Base-by-base conservation (phyloP, 2,329 filamentous ascomycete species). In the Fonsecaea monophora region DNA sequence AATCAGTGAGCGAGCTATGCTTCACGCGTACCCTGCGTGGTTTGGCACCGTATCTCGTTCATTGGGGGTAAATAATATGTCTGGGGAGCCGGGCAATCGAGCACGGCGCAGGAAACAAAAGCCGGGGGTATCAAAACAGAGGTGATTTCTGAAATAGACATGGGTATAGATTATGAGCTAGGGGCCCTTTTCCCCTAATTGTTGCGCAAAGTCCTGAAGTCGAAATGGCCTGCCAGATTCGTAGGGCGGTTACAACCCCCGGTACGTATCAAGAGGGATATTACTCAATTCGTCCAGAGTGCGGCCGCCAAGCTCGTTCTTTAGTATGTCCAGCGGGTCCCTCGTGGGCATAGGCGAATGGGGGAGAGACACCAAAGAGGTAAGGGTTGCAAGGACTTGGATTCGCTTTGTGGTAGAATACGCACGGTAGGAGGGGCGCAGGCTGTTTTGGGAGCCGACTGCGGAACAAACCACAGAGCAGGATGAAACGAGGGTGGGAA, bases 231-330 rank as follows among this genome's bases (percentile, higher is more conserved):
- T n/a, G 58, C 42, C 30, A 35, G 58, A 35, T 48, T 30, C 12
- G 25, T 32, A 45, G 40, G 57, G 57, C 25, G 25, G 38, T 40
- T 58, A 42, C 38, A 21, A 45, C 18, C 38, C 34, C 42, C 48
- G 35, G 55, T 42, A 58, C 21, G 37, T 13, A 34, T 53, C 30
- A 53, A 61, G 42, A 53, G 58, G 58, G 58, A 53, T 61, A 53
- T 40, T 61, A 21, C 58, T 38, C 42, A 40, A 61, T 61, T 40
- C 42, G 45, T 62, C 18, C n/a, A 50, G n/a, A 35, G 25, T 64
- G 61, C 34, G 54, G 34, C 34, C 21, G 66, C 66, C 62, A 65
- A 65, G 66, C 66, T 68, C 66, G 66, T 68, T 68, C 66, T 65
- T 65, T 68, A 68, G 66, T 59, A 62, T 54, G 42, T 42, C 18